Evolutionary conservation across 495 filamentous ascomycete genomes (phyloP), one percentile per base, ranked within the genome.

Genomic region (Extremus antarcticus): DNA sequence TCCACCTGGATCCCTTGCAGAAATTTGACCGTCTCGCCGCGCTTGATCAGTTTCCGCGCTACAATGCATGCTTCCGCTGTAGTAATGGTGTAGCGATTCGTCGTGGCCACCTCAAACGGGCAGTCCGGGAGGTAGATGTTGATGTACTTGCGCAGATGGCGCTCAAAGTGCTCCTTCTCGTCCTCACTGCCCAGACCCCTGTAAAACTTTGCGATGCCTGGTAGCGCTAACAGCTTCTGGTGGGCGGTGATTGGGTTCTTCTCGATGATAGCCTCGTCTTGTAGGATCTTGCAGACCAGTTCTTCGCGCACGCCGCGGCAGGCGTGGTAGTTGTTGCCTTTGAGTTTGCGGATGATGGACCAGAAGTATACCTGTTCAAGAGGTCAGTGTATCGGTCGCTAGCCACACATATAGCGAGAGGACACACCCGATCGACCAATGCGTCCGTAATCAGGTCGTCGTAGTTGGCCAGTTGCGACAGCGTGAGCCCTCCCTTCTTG

Each of bases 371-470:
- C 83, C 94, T 98, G 64, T 41, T 35, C 29, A 35, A 13, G 13
- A 35, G 29, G 13, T 35, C 29, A 35, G 29, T 35, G 13, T 35
- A 7, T 35, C 29, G 29, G 29, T 35, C 29, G 29, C 29, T 35
- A 13, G 4, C 7, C 29, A 13, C 29, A 35, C 13, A 35, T n/a
- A n/a, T n/a, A 35, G 29, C 10, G 19, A 22, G 25, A 43, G 46
- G 2, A 76, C 87, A 67, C 77, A 96, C 92, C 70, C 87, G 87
- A 71, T 99, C 92, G 41, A 99, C 82, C 32, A 99, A 83, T 55
- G 86, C 85, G 81, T 99, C 94, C 0, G 92, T 97, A 59, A 95
- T 77, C 61, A 99, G 82, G 68, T 99, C 92, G 71, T 99, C 92
- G 73, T 96, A 96, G 53, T 85, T 84, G 24, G 88, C 83, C 55